Evolutionary conservation across 257 asterid genomes (phyloP).

Genomic region (Lithospermum erythrorhizon): DNA sequence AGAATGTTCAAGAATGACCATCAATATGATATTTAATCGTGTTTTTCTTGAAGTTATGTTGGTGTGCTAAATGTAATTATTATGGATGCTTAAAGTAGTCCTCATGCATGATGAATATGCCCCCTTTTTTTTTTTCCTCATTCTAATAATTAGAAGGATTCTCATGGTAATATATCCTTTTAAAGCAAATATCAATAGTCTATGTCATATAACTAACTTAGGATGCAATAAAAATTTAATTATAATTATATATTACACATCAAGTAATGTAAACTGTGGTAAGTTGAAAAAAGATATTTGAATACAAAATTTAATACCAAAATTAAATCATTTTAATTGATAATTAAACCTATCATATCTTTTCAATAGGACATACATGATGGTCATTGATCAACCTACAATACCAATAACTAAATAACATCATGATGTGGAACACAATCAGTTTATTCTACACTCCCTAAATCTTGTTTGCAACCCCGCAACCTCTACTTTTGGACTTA

Average conservation of each 20-base stretch:
- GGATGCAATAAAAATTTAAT: too few relatives aligned
- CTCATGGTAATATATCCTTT: too few relatives aligned
- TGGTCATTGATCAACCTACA: constrained; percentile 8
- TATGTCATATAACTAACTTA: too few relatives aligned
- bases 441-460: constrained; percentile 7
- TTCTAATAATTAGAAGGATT: neutral
- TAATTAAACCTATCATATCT: neutral
- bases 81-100: neutral
- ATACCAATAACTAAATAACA: constrained; percentile 21
- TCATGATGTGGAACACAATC: constrained; percentile 26
- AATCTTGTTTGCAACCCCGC: constrained; percentile 17
- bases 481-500: constrained; percentile 19
- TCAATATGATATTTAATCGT: neutral
- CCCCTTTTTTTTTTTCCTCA: too few relatives aligned
- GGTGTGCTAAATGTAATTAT: constrained; percentile 17
- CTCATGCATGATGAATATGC: too few relatives aligned
- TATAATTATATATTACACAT: too few relatives aligned
- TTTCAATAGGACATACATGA: neutral
- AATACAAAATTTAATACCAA: too few relatives aligned
- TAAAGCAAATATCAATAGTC: too few relatives aligned
- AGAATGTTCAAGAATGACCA: too few relatives aligned
- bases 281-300: too few relatives aligned
- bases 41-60: constrained; percentile 4
- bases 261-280: too few relatives aligned
- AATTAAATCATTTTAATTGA: too few relatives aligned